Evolutionary conservation across 257 asterid genomes (phyloP).

Genomic region (Primulina tabacum): DNA sequence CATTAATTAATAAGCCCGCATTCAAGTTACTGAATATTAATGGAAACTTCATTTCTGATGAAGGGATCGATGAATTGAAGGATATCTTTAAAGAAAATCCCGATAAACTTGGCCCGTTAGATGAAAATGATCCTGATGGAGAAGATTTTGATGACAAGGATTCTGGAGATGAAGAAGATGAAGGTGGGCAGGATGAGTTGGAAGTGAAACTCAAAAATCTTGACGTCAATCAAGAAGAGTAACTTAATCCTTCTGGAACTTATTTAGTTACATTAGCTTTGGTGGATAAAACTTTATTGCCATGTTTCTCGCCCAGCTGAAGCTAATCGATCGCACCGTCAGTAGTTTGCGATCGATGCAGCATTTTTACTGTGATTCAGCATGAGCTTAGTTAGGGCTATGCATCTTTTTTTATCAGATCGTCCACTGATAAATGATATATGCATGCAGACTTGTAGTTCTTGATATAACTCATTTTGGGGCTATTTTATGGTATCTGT

Average conservation of each 20-base stretch:
- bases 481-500: conserved; percentile 26
- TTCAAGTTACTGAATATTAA: conserved; percentile 59
- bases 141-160: conserved; percentile 64
- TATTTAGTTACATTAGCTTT: conserved; percentile 23
- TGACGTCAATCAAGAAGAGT: conserved; percentile 52
- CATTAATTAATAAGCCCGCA: conserved; percentile 54
- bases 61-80: conserved; percentile 76
- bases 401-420: conserved; percentile 26
- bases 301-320: conserved; percentile 15
- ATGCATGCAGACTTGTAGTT: conserved; percentile 22
- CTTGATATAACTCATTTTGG: conserved; percentile 33
- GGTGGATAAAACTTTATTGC: conserved; percentile 18
- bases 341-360: conserved; percentile 27
- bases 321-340: conserved; percentile 23
- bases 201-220: conserved; percentile 68
- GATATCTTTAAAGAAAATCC: conserved; percentile 60
- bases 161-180: conserved; percentile 57
- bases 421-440: conserved; percentile 22
- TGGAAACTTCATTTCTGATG: conserved; percentile 83
- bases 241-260: conserved; percentile 20
- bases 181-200: conserved; percentile 57
- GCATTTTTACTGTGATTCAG: conserved; percentile 24
- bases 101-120: conserved; percentile 71
- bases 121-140: conserved; percentile 89
- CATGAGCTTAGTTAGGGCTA: conserved; percentile 26